A percentile compares a stretch with the other conserved stretches of the same genome.
These are phyloP conservation scores for Anacardium occidentale DNA, from an alignment of 345 rosid species.

Conservation along the genomic window DNA sequence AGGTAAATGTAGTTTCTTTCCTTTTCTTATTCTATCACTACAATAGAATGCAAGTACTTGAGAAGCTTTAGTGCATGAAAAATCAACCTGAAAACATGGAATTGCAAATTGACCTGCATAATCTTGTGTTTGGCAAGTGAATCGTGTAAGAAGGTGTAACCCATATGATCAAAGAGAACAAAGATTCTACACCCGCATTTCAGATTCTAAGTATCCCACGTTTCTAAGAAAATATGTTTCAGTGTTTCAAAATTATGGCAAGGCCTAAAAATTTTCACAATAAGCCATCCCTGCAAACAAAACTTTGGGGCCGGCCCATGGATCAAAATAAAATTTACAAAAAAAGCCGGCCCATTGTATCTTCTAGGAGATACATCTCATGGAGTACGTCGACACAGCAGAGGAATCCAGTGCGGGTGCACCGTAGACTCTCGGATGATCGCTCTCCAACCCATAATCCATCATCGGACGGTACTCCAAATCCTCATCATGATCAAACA, in stretches of 20 bases:
- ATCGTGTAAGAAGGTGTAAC: too few species aligned
- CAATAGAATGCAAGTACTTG: conserved; percentile 29
- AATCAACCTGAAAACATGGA: not conserved
- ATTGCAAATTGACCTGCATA: not conserved
- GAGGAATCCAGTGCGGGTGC: conserved; percentile 49
- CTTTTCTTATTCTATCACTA: too few species aligned
- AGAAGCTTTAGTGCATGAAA: not conserved
- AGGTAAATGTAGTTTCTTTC: too few species aligned
- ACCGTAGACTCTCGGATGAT: conserved; percentile 52
- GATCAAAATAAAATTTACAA: not conserved
- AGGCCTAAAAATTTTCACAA: too few species aligned
- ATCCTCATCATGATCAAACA: conserved; percentile 69
- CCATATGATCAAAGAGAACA: too few species aligned
- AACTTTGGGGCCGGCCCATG: not conserved
- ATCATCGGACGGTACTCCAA: conserved; percentile 71
- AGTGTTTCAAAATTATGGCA: too few species aligned
- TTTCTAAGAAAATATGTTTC: too few species aligned
- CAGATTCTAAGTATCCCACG: too few species aligned
- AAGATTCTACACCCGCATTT: too few species aligned
- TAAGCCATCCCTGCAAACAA: too few species aligned
- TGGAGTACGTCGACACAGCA: conserved; percentile 50
- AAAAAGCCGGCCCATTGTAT: not conserved
- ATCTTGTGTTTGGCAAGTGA: not conserved
- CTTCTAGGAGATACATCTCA: conserved; percentile 58
- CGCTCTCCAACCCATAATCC: conserved; percentile 78